Conservation (phyloP, 441 rosid species). For the Corymbia citriodora region DNA sequence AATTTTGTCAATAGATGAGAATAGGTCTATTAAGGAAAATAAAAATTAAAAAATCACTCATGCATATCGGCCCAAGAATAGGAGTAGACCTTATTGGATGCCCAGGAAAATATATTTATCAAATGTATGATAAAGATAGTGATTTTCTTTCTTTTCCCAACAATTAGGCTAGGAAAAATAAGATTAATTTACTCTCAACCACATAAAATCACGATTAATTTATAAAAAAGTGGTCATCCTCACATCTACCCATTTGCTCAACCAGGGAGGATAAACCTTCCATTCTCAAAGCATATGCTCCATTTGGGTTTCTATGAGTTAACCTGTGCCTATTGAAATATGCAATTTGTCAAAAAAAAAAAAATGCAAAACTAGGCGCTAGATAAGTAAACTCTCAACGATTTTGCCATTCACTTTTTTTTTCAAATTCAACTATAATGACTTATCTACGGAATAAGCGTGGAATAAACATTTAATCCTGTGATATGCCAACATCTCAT, state of each 20-base stretch:
- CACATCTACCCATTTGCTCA: not conserved
- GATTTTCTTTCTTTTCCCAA: not conserved
- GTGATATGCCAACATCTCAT: rapidly evolving
- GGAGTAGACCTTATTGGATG: not conserved
- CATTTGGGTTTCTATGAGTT: not conserved
- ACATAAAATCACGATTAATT: not conserved
- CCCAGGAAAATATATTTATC: not conserved
- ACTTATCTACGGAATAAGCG: too few species aligned
- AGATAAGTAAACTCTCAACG: not conserved
- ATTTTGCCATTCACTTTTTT: not conserved
- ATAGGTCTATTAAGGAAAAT: not conserved
- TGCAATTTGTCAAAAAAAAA: not conserved
- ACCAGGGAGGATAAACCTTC: not conserved
- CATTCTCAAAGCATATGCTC: not conserved
- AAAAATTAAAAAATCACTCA: not conserved
- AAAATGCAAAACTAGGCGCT: not conserved
- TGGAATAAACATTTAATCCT: not conserved
- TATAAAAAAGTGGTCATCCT: not conserved
- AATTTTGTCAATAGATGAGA: not conserved
- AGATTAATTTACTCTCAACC: not conserved
- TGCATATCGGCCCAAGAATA: not conserved
- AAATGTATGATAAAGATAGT: not conserved
- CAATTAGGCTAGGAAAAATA: not conserved
- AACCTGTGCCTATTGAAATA: not conserved
- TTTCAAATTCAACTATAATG: too few species aligned